Evolutionary conservation across 192 early-diverging fungal genomes (phyloP).

Genomic region (Lobosporangium transversale): DNA sequence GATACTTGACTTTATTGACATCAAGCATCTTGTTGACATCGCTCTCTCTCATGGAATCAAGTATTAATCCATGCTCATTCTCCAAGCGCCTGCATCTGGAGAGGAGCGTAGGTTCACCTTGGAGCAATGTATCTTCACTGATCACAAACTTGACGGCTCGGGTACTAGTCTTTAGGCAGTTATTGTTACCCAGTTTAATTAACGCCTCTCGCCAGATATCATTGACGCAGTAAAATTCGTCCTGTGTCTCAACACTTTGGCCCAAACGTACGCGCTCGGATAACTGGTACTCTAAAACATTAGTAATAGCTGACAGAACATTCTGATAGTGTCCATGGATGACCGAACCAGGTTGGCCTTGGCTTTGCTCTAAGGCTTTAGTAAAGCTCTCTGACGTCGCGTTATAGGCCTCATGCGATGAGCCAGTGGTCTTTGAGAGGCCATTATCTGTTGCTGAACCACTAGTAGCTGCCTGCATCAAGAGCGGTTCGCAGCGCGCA

Average conservation of each 20-base stretch:
- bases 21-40: conserved; percentile 27
- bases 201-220: conserved; percentile 24
- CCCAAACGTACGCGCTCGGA: background rate
- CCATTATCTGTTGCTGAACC: background rate
- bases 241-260: background rate
- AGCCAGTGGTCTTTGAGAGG: background rate
- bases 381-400: conserved; percentile 13
- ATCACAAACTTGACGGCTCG: conserved; percentile 39
- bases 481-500: conserved; percentile 3
- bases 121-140: conserved; percentile 17
- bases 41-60: conserved; percentile 21
- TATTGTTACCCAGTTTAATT: background rate
- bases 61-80: conserved; percentile 5
- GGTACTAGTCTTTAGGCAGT: background rate
- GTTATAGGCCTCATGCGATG: background rate
- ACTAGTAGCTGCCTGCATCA: conserved; percentile 11
- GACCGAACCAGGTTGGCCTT: conserved; percentile 5
- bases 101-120: background rate
- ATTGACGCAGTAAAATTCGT: conserved; percentile 22
- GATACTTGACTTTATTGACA: conserved; percentile 17
- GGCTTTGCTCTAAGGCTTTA: background rate
- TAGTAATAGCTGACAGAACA: conserved; percentile 4
- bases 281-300: conserved; percentile 4
- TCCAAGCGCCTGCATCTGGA: conserved; percentile 14
- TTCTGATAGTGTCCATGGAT: conserved; percentile 16